These are phyloP conservation scores for Phytophthora multivora DNA, from an alignment of 352 stramenopile genomes.

Conservation along the genomic window DNA sequence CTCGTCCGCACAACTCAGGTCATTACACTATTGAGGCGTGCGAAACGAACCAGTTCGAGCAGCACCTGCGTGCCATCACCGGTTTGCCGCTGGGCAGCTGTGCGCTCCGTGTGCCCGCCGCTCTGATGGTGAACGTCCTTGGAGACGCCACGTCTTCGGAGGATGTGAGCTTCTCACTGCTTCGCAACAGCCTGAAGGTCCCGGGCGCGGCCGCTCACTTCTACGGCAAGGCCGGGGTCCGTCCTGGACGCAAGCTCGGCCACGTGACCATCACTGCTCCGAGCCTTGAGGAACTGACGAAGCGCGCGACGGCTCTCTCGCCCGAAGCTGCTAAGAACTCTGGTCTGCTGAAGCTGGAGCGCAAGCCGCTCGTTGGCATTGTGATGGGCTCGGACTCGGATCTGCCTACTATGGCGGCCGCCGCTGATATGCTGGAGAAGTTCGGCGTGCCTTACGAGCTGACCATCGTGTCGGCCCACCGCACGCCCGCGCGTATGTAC, in stretches of 20 bases:
- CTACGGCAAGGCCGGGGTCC: constrained; percentile 94
- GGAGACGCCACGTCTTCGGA: constrained; percentile 64
- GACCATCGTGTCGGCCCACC: constrained; percentile 98
- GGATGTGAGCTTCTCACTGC: constrained; percentile 81
- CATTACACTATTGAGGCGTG: constrained; percentile 99
- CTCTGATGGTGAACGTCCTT: constrained; percentile 93
- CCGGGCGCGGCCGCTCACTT: constrained; percentile 94
- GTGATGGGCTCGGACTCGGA: constrained; percentile 97
- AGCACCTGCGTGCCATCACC: constrained; percentile 95
- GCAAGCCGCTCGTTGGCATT: constrained; percentile 73
- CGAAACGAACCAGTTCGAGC: constrained; percentile 98
- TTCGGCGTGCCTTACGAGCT: constrained; percentile 97
- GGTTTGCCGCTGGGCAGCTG: constrained; percentile 95
- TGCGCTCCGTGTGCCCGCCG: constrained; percentile 88
- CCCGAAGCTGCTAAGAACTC: constrained; percentile 48
- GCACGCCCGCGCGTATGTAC: constrained; percentile 96
- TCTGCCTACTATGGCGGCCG: constrained; percentile 96
- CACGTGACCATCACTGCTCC: constrained; percentile 96
- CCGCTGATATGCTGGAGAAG: constrained; percentile 94
- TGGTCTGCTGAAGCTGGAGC: constrained; percentile 31
- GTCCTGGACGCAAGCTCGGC: constrained; percentile 95
- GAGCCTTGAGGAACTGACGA: constrained; percentile 80
- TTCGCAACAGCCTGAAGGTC: constrained; percentile 68
- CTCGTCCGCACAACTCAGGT: constrained; percentile 98
- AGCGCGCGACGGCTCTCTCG: constrained; percentile 67